phyloP scores from a whole-genome alignment of 768 basidiomycete species.

The Agaricus sinodeliciosus region DNA sequence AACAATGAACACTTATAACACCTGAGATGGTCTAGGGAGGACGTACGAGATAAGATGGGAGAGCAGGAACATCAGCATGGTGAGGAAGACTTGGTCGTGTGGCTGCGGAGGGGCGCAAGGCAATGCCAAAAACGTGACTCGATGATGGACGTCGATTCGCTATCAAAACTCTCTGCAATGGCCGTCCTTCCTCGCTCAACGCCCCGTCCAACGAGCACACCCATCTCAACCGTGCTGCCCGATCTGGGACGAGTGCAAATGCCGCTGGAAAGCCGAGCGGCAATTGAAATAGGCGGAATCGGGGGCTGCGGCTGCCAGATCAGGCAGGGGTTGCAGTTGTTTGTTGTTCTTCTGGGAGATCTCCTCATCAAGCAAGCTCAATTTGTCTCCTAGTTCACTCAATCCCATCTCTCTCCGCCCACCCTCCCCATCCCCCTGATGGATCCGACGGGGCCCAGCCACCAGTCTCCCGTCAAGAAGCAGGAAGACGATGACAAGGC shows the following conservation, averaged over 20 bases:
- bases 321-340: constrained; percentile 10
- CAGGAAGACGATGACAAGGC: constrained; percentile 51
- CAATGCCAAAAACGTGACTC: too few relatives aligned
- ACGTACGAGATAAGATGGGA: constrained; percentile 45
- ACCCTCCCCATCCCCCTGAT: constrained; percentile 14
- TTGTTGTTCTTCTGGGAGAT: constrained; percentile 13
- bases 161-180: too few relatives aligned
- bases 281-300: not conserved
- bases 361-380: constrained; percentile 11
- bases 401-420: constrained; percentile 12
- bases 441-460: constrained; percentile 29
- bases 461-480: constrained; percentile 43
- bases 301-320: not conserved
- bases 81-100: constrained; percentile 11
- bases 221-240: too few relatives aligned
- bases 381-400: constrained; percentile 16
- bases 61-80: constrained; percentile 42
- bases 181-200: too few relatives aligned
- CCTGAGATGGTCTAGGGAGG: not conserved
- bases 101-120: not conserved
- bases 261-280: not conserved
- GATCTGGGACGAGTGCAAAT: not conserved
- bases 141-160: too few relatives aligned
- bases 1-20: not conserved
- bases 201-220: too few relatives aligned